Base-by-base conservation (phyloP, 441 rosid genomes). In the Kokia cookei region DNA sequence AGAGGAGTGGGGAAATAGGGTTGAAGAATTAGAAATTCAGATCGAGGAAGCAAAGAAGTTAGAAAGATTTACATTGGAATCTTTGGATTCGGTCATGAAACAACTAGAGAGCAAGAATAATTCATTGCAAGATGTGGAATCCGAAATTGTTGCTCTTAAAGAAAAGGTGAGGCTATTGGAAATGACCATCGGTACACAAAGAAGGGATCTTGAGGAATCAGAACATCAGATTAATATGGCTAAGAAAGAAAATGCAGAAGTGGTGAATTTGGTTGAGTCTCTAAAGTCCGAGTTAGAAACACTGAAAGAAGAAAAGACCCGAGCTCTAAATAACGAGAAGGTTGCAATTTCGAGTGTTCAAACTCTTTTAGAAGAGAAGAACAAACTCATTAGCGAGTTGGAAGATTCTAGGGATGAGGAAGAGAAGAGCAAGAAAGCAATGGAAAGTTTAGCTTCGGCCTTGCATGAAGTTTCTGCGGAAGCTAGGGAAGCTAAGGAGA, bases 351-450 rank as follows among this genome's bases (percentile, higher is more conserved):
- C 86, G 6, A 85, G 88, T 66, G 86, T 88, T 72, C 86, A 88
- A 74, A 83, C 54, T 70, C 81, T 95, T 74, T 60, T 89, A 60
- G 91, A 85, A 69, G 97, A 89, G 88, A 93, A 88, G 77, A 84
- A 76, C 75, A 81, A 87, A 71, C 88, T 91, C 40, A 81, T 85
- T 12, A 86, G 80, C 55, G 94, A 91, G 50, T 77, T 93, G 81
- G 94, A 89, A 73, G 86, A 75, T 71, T 80, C 86, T 60, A 88
- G 83, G 84, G 83, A 88, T 42, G 98, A 93, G 86, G 94, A 90
- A 78, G 94, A 89, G 82, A 89, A 87, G 78, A 88, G 88, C 89
- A 89, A 90, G 82, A 89, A 90, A 83, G 97, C 90, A 64, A 88
- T 88, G 91, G 94, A 91, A 75, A 90, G 95, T 69, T 86, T 95